These are phyloP conservation scores for Aspergillus novofumigatus DNA, from an alignment of 2,329 filamentous ascomycete genomes.

Conservation along the genomic window DNA sequence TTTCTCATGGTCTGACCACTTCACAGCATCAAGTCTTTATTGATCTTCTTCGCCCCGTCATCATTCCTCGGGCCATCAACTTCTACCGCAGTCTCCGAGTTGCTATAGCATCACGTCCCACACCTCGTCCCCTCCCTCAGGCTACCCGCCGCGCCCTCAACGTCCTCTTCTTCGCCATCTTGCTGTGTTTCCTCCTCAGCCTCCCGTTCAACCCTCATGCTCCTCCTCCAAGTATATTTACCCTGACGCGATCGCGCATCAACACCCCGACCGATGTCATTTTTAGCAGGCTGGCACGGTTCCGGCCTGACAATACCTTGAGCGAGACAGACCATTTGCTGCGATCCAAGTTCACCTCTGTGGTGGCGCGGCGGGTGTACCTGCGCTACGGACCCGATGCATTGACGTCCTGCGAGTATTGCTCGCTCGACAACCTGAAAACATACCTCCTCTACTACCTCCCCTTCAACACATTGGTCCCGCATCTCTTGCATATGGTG, in stretches of 20 bases:
- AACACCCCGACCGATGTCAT: conserved; percentile 81
- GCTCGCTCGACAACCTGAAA: conserved; percentile 62
- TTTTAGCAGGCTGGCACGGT: conserved; percentile 64
- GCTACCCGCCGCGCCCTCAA: conserved; percentile 39
- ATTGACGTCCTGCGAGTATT: conserved; percentile 76
- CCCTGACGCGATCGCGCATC: conserved; percentile 70
- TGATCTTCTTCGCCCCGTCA: conserved; percentile 41
- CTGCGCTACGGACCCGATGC: conserved; percentile 74
- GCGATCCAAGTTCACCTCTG: conserved; percentile 62
- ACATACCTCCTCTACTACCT: conserved; percentile 79
- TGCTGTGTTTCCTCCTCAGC: conserved; percentile 56
- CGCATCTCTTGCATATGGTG: conserved; percentile 76
- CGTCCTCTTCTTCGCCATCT: conserved; percentile 51
- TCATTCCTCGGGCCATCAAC: conserved; percentile 37
- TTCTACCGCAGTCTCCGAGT: conserved; percentile 34
- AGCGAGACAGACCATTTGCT: conserved; percentile 60
- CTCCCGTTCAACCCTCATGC: conserved; percentile 62
- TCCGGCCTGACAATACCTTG: conserved; percentile 38
- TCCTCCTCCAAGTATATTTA: conserved; percentile 65
- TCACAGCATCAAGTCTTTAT: conserved; percentile 39
- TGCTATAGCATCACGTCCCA: conserved; percentile 32
- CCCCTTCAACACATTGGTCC: conserved; percentile 61
- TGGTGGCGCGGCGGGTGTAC: conserved; percentile 74
- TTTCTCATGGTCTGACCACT: background rate
- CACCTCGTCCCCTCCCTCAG: conserved; percentile 33